Base-by-base conservation (phyloP, 306 rosid species). In the Pterocarpus santalinus region DNA sequence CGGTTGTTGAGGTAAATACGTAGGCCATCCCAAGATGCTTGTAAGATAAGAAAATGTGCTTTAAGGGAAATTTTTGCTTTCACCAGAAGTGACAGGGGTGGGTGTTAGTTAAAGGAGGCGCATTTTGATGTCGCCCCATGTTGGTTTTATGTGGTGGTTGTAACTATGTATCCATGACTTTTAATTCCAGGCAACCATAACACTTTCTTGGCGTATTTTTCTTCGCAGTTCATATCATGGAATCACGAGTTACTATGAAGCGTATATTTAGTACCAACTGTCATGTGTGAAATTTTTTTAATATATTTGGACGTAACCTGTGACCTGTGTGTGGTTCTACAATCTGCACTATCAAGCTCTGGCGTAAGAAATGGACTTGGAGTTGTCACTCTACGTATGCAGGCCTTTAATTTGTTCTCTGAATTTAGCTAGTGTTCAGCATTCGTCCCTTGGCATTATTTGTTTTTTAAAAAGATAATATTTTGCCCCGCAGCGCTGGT, bases 1-100 rank as follows among this genome's bases (percentile, higher is more conserved):
- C 80, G 69, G 76, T 85, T 82, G 80, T 81, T 83, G 82, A 62
- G 83, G 67, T 66, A 47, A 63, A 82, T 86, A 73, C 65, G 34
- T 78, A 84, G 85, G 83, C 79, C 85, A 80, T 69, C 73, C 80
- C 72, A 61, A 41, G 65, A 75, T 83, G 79, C 82, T 86, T 88
- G 83, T 49, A 68, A 65, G 73, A 52, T 64, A 75, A 81, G 85
- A 71, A 75, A 58, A 58, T 72, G 68, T 74, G 80, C 81, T 64
- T 71, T 78, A 38, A 49, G 72, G 68, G 69, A 66, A 79, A 39
- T 32, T 84, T 84, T 85, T 80, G 74, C 83, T 56, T 69, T 80
- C 70, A 56, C 60, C 33, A 67, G 8, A 55, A 71, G 72, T 73
- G 65, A 32, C 60, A 66, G 85, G 86, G 75, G 7, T 72, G 63